These are phyloP conservation scores for Tolypocladium guangdongense DNA, from an alignment of 2,329 filamentous ascomycete genomes.

Conservation along the genomic window DNA sequence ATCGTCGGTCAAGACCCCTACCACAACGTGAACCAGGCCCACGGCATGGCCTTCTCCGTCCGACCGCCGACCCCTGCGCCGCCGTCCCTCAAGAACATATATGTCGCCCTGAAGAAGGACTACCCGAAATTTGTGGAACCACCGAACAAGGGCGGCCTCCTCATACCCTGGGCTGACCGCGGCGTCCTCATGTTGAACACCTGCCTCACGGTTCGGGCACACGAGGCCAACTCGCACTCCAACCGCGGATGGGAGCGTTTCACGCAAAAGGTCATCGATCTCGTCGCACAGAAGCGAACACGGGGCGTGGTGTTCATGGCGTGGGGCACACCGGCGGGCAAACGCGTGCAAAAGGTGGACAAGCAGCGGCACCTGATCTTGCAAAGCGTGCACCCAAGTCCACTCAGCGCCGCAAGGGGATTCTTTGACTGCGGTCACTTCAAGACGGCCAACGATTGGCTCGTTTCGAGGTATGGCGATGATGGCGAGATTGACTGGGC, in stretches of 20 bases:
- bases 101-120: constrained; percentile 75
- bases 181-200: constrained; percentile 93
- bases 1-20: constrained; percentile 96
- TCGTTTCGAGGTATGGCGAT: constrained; percentile 66
- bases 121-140: constrained; percentile 72
- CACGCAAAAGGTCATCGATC: constrained; percentile 84
- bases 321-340: constrained; percentile 80
- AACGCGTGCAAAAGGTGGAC: constrained; percentile 66
- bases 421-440: constrained; percentile 83
- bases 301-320: constrained; percentile 88
- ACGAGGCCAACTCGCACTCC: constrained; percentile 77
- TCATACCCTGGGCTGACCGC: constrained; percentile 88
- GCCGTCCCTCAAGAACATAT: constrained; percentile 89
- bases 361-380: constrained; percentile 67
- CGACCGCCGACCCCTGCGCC: constrained; percentile 80
- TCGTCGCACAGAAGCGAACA: constrained; percentile 65
- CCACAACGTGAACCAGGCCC: constrained; percentile 90
- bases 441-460: constrained; percentile 73
- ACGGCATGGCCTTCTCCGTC: constrained; percentile 92
- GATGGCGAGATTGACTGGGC: constrained; percentile 81
- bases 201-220: constrained; percentile 82
- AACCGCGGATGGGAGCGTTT: constrained; percentile 87
- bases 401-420: constrained; percentile 71
- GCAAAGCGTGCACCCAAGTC: constrained; percentile 82
- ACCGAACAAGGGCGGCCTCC: constrained; percentile 65